A percentile compares a stretch with the other conserved stretches of the same genome.
Conservation (phyloP, 495 filamentous ascomycete species). For the Aspergillus haitiensis region DNA sequence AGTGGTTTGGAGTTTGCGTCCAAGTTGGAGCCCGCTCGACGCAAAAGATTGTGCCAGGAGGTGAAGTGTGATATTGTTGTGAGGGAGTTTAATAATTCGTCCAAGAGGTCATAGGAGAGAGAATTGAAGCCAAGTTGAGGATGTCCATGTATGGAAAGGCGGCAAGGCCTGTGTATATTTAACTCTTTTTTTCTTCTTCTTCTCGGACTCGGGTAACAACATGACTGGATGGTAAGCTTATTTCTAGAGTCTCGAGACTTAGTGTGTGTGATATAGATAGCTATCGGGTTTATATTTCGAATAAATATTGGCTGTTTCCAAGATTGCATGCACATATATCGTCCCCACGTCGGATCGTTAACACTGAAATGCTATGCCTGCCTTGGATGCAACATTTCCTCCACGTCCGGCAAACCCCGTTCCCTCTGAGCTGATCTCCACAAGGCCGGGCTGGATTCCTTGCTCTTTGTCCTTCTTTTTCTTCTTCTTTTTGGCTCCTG, state of each 20-base stretch:
- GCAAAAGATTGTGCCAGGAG: constrained; percentile 83
- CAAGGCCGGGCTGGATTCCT: constrained; percentile 68
- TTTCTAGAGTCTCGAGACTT: not conserved
- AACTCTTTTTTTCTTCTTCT: not conserved
- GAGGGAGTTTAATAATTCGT: constrained; percentile 64
- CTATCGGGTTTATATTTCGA: no score
- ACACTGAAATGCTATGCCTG: constrained; percentile 82
- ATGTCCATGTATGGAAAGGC: no score
- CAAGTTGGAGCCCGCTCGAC: constrained; percentile 68
- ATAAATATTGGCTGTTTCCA: not conserved
- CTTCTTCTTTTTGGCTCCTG: constrained; percentile 28
- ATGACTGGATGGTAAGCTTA: no score
- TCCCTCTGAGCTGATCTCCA: constrained; percentile 83
- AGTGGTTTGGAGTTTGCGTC: constrained; percentile 87
- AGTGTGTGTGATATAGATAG: not conserved
- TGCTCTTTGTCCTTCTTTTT: constrained; percentile 53
- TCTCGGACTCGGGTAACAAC: not conserved
- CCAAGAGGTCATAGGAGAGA: constrained; percentile 29
- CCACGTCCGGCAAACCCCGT: constrained; percentile 92
- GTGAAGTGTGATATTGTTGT: constrained; percentile 76
- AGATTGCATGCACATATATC: not conserved
- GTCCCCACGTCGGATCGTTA: constrained; percentile 34
- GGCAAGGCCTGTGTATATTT: not conserved
- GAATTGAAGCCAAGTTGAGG: not conserved
- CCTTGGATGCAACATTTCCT: constrained; percentile 75